phyloP scores from a whole-genome alignment of 1,284 basidiomycete genomes.

The Rhizoctonia solani region DNA sequence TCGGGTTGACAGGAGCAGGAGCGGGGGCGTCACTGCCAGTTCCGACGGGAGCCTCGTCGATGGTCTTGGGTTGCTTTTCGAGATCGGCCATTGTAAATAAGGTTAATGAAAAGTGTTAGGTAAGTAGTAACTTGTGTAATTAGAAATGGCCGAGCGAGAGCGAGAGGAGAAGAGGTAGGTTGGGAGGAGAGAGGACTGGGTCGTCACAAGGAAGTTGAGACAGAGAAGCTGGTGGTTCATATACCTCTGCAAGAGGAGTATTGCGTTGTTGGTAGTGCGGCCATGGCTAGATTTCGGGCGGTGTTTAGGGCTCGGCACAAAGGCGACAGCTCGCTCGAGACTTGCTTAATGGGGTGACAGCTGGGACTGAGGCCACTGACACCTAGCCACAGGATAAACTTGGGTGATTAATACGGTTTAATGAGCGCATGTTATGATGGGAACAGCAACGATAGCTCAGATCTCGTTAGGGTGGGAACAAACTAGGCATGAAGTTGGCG shows the following conservation, averaged over 20 bases:
- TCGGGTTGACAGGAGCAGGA: constrained; percentile 1
- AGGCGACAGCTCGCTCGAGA: constrained; percentile 18
- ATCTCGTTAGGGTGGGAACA: constrained; percentile 19
- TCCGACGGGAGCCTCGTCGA: constrained; percentile 23
- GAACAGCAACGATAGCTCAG: constrained; percentile 7
- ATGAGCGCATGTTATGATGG: constrained; percentile 2
- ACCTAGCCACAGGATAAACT: no score
- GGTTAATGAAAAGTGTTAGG: no score
- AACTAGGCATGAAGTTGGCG: constrained; percentile 7
- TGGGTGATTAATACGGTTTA: neutral
- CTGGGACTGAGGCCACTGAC: constrained; percentile 10
- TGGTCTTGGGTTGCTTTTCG: constrained; percentile 27
- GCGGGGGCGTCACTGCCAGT: constrained; percentile 1
- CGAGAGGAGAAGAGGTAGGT: neutral
- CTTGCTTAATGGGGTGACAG: neutral
- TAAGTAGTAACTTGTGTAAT: no score
- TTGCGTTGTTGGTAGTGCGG: no score
- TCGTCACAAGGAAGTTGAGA: constrained; percentile 22
- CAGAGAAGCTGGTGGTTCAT: neutral
- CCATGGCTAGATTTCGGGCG: no score
- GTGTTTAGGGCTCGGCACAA: constrained; percentile 5
- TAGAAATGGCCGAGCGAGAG: no score
- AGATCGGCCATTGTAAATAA: constrained; percentile 23
- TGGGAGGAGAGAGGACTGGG: constrained; percentile 13
- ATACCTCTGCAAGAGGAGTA: neutral